Percentiles rank a stretch among this genome's conserved stretches.
phyloP scores from a whole-genome alignment of 192 early-diverging fungal genomes.

The Podila verticillata region DNA sequence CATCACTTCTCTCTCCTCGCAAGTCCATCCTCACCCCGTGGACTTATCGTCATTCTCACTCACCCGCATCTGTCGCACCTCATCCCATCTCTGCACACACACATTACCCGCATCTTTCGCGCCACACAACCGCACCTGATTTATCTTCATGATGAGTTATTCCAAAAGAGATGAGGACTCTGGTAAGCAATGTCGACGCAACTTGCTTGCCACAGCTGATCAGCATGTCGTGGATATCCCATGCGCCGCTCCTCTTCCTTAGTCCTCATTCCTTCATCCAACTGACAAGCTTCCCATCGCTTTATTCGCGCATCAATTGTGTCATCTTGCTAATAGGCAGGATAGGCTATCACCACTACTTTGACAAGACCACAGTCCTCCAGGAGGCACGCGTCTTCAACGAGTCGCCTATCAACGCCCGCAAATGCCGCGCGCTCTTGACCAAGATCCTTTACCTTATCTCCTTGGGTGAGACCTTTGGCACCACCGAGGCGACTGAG shows the following conservation, averaged over 20 bases:
- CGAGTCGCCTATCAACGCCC: slow-evolving; percentile 93
- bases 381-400: slow-evolving; percentile 98
- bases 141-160: slow-evolving; percentile 60
- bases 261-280: no score
- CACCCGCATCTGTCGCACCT: neutral
- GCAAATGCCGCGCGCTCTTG: slow-evolving; percentile 91
- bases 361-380: slow-evolving; percentile 92
- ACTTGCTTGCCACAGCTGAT: neutral
- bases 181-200: slow-evolving; percentile 49
- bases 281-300: no score
- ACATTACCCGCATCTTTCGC: neutral
- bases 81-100: neutral
- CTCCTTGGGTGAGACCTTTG: slow-evolving; percentile 88
- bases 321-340: slow-evolving; percentile 61
- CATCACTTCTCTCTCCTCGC: neutral
- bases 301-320: no score
- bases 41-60: neutral
- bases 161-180: slow-evolving; percentile 77
- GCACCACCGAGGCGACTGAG: slow-evolving; percentile 96
- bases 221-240: neutral
- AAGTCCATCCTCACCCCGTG: neutral
- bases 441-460: slow-evolving; percentile 96
- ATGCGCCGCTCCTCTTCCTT: neutral
- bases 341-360: slow-evolving; percentile 82
- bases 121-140: neutral